phyloP scores from a whole-genome alignment of 2,329 filamentous ascomycete species.

The Dryadomyces sulphureus region DNA sequence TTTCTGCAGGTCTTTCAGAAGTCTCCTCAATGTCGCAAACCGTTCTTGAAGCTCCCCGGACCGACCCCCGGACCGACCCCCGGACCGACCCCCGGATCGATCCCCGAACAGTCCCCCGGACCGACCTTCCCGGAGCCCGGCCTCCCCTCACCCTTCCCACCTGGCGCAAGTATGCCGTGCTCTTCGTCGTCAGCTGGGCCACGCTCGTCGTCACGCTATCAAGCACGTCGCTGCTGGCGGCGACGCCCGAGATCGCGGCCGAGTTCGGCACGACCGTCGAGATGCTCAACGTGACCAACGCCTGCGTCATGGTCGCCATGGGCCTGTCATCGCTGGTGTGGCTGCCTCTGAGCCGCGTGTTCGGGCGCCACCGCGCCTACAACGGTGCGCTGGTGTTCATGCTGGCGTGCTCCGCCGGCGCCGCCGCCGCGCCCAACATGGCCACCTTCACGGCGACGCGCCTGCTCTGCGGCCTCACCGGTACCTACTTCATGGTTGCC shows the following conservation, averaged over 20 bases:
- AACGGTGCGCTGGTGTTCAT: conserved; percentile 42
- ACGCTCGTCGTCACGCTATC: conserved; percentile 6
- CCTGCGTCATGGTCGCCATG: conserved; percentile 27
- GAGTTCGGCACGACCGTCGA: conserved; percentile 51
- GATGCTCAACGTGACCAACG: conserved; percentile 61
- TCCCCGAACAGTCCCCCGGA: too few relatives aligned
- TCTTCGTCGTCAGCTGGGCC: conserved; percentile 12
- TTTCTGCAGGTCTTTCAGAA: too few relatives aligned
- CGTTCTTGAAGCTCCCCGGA: too few relatives aligned
- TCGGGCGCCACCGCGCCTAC: conserved; percentile 23
- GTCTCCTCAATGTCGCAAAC: too few relatives aligned
- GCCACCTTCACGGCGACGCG: conserved; percentile 60
- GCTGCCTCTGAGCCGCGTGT: conserved; percentile 41
- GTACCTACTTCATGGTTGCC: conserved; percentile 59
- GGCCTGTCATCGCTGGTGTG: conserved; percentile 48
- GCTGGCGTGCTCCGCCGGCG: conserved; percentile 54
- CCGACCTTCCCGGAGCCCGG: too few relatives aligned
- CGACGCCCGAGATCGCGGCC: conserved; percentile 56
- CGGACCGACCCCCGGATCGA: too few relatives aligned
- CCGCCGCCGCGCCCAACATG: conserved; percentile 57
- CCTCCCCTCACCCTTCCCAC: background rate
- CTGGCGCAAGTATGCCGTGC: conserved; percentile 1
- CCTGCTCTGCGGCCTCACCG: conserved; percentile 59
- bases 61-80: too few relatives aligned
- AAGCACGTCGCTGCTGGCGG: conserved; percentile 58